phyloP scores from a whole-genome alignment of 345 rosid genomes.

The Firmiana major region DNA sequence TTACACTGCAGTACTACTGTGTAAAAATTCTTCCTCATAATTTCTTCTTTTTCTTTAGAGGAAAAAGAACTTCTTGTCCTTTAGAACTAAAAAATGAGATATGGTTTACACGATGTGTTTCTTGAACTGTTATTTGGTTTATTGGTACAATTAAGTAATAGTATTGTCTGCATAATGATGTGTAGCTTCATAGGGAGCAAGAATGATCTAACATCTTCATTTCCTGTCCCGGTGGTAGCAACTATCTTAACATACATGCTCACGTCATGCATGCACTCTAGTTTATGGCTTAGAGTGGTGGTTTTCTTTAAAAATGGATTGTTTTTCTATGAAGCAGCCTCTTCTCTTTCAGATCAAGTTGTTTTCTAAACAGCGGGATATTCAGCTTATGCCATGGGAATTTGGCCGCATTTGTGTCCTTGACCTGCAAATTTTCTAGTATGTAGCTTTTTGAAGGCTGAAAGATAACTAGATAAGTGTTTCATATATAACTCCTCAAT shows the following conservation, averaged over 20 bases:
- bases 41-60: background rate
- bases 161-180: background rate
- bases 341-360: background rate
- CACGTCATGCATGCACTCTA: background rate
- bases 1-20: background rate
- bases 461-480: background rate
- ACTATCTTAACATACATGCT: background rate
- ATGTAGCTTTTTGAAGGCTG: background rate
- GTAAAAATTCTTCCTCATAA: background rate
- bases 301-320: background rate
- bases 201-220: background rate
- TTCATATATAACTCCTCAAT: background rate
- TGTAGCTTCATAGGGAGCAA: background rate
- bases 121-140: background rate
- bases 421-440: background rate
- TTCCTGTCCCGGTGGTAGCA: background rate
- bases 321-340: background rate
- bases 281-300: background rate
- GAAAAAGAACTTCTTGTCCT: background rate
- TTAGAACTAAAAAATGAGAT: background rate
- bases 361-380: background rate
- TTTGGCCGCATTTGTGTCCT: background rate
- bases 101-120: background rate
- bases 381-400: background rate
- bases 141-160: background rate